These are phyloP conservation scores for Microdochium nivale DNA, from an alignment of 2,329 filamentous ascomycete genomes.

Conservation along the genomic window DNA sequence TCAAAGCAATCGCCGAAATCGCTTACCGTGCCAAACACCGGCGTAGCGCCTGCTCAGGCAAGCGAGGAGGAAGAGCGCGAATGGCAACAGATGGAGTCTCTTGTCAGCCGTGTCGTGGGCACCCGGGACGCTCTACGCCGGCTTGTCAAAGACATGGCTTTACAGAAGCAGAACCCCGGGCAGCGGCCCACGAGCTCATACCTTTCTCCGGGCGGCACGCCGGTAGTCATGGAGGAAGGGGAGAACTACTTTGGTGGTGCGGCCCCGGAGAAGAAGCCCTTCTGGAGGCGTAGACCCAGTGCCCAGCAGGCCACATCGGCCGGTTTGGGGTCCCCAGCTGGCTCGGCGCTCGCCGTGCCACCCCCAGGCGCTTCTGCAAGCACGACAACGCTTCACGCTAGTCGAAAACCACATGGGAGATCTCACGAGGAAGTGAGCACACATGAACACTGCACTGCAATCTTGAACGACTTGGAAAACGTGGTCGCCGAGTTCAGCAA, in stretches of 20 bases:
- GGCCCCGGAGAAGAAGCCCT: constrained; percentile 56
- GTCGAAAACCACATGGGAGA: neutral
- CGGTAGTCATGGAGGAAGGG: constrained; percentile 35
- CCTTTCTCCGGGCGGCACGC: constrained; percentile 29
- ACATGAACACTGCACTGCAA: constrained; percentile 72
- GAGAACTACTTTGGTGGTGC: constrained; percentile 44
- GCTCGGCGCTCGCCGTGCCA: constrained; percentile 32
- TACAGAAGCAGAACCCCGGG: constrained; percentile 39
- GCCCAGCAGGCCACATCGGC: constrained; percentile 32
- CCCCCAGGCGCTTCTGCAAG: constrained; percentile 25
- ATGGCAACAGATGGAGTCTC: constrained; percentile 77
- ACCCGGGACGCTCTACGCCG: constrained; percentile 82
- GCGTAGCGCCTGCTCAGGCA: constrained; percentile 20
- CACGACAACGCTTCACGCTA: constrained; percentile 19
- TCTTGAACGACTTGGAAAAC: constrained; percentile 77
- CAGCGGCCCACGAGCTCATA: constrained; percentile 25
- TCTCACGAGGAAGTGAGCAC: constrained; percentile 55
- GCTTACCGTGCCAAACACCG: constrained; percentile 13
- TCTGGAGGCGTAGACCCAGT: constrained; percentile 88
- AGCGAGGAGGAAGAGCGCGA: constrained; percentile 61
- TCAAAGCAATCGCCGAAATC: constrained; percentile 11
- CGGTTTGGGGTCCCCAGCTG: constrained; percentile 26
- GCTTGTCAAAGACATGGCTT: constrained; percentile 76
- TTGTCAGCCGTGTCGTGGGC: constrained; percentile 80
- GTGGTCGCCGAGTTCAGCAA: constrained; percentile 76